phyloP scores from a whole-genome alignment of 371 early-diverging fungal genomes.

The Zopfochytrium polystomum region DNA sequence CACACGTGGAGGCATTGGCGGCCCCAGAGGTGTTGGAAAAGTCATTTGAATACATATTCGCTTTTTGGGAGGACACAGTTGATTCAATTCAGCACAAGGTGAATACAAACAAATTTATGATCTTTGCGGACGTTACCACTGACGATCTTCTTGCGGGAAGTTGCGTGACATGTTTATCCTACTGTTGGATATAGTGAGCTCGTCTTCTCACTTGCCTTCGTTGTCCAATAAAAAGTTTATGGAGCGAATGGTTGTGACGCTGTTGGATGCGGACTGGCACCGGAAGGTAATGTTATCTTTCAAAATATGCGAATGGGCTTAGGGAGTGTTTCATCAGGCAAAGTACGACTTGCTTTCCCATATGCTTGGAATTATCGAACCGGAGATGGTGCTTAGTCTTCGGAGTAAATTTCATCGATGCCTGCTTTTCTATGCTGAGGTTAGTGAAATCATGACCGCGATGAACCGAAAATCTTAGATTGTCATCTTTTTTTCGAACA shows the following conservation, averaged over 20 bases:
- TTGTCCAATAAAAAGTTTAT: not conserved
- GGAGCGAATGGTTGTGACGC: slow-evolving; percentile 10
- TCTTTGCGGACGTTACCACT: not conserved
- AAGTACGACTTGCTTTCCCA: slow-evolving; percentile 40
- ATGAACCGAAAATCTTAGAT: not conserved
- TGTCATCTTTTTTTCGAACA: not conserved
- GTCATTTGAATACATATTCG: slow-evolving; percentile 28
- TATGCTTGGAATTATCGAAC: slow-evolving; percentile 20
- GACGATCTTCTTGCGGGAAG: not conserved
- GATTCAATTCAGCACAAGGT: slow-evolving; percentile 33
- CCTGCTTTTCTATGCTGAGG: slow-evolving; percentile 33
- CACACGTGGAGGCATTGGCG: not conserved
- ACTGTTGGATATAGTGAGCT: slow-evolving; percentile 24
- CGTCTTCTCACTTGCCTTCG: not conserved
- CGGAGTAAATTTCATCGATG: slow-evolving; percentile 26
- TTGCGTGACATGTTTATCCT: slow-evolving; percentile 28
- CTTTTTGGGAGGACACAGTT: slow-evolving; percentile 38
- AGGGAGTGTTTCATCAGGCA: slow-evolving; percentile 11
- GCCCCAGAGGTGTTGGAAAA: slow-evolving; percentile 4
- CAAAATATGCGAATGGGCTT: not conserved
- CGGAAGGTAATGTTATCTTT: slow-evolving; percentile 19
- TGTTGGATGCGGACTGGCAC: slow-evolving; percentile 32
- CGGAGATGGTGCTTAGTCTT: slow-evolving; percentile 18
- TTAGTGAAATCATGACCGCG: slow-evolving; percentile 1
- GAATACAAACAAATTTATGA: not conserved